Conservation (phyloP, 116 monocot genomes). For the Cymodocea nodosa region DNA sequence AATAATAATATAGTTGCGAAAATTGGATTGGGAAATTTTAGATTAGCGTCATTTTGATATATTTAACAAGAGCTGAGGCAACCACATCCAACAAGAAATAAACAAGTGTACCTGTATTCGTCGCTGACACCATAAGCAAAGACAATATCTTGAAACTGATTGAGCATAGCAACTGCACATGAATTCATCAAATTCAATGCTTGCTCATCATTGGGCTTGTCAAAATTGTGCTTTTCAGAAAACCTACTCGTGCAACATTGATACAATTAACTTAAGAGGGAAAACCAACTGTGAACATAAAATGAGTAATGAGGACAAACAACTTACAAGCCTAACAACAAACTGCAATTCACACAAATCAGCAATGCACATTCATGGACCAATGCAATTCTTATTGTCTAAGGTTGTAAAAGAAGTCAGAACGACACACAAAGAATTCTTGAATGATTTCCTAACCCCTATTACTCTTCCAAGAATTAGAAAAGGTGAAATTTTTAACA, state of each 20-base stretch:
- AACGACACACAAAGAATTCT: neutral
- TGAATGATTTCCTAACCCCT: too few relatives aligned
- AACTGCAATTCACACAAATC: neutral
- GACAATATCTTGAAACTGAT: conserved; percentile 70
- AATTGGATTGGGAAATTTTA: neutral
- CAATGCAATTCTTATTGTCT: neutral
- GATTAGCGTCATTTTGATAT: neutral
- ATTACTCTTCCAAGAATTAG: neutral
- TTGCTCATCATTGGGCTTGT: conserved; percentile 77
- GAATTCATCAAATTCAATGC: conserved; percentile 78
- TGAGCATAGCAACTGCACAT: conserved; percentile 57
- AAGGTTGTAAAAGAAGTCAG: neutral
- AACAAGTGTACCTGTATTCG: conserved; percentile 65
- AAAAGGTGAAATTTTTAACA: too few relatives aligned
- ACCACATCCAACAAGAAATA: neutral
- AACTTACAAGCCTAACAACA: too few relatives aligned
- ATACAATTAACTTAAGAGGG: neutral
- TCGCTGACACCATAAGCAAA: conserved; percentile 95
- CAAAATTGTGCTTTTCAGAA: conserved; percentile 47
- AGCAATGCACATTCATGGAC: neutral
- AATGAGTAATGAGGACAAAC: neutral
- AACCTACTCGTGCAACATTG: conserved; percentile 28
- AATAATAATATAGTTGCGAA: too few relatives aligned
- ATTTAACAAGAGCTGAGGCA: neutral
- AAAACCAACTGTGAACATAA: neutral